Evolutionary conservation across 805 yeast genomes (phyloP), one percentile per base, ranked within the genome.

Genomic region (Saccharomyces cerevisiae): DNA sequence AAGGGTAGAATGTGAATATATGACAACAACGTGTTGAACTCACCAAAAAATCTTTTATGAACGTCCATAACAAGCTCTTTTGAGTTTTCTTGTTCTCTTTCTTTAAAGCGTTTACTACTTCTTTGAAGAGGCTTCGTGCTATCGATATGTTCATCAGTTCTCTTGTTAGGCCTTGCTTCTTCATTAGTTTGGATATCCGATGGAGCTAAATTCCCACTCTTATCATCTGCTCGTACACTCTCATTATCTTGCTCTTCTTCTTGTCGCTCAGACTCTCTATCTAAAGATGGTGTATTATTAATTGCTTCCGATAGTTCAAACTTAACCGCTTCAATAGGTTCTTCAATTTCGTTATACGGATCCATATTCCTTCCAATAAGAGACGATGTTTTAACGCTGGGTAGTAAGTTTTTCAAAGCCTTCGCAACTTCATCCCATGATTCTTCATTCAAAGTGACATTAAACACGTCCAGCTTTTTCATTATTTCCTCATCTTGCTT

Each of bases 331-430:
- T 80, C 84, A 2, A 83, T 68, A 0, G 83, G 76, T 2, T 69
- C 71, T 36, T 78, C 81, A 0, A 80, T 71, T 29, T 80, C 72
- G 13, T 71, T 60, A 58, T 85, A 84, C 0, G 80, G 77, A 59
- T 84, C 89, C 30, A 75, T 64, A 31, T 72, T 64, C 58, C 71
- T 79, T 4, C 75, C 61, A 47, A 61, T 55, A 46, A 59, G 58
- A 28, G 58, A 60, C 48, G 60, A 55, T 2, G 55, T 53, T 59
- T 75, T 78, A 2, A 75, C 68, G 55, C 74, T 78, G 2, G 80
- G 74, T 41, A 72, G 51, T 2, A 66, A 51, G 2, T 57, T 59
- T n/a, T 61, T 61, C 2, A 72, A 41, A 6, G 66, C 61, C 1
- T 53, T 46, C 0, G 64, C 63, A 0, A 73, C 49, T 1, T 62